Evolutionary conservation across 768 basidiomycete genomes (phyloP), one percentile per base, ranked within the genome.

Genomic region (Rhodosporidiobolus sp.): DNA sequence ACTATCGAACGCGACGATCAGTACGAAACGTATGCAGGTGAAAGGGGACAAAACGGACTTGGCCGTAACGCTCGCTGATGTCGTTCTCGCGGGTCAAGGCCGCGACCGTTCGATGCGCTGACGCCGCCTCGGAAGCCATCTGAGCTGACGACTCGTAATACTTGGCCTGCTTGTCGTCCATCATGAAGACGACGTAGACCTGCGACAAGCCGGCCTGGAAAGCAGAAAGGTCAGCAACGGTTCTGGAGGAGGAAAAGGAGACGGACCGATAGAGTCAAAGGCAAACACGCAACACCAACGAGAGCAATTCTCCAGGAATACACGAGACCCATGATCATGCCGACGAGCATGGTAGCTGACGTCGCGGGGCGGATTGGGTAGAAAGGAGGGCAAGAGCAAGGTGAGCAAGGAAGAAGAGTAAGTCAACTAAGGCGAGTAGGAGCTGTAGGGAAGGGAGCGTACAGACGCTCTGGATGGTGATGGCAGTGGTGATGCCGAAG

Each of bases 81-180:
- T 94, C 91, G 32, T 88, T 85, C 80, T 97, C 94, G 32, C 94
- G 84, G 0, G 92, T 94, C 52, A 97, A 84, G 1, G 89, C 85
- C 14, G 94, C 92, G 43, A 97, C 94, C 4, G 94, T 96, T 45
- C 91, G 86, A 76, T 96, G 94, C 16, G 94, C 86, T 17, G 86
- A 89, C 34, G 92, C 91, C 46, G 92, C 92, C 80, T 97, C 94
- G 76, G 92, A 94, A 54, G 94, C 94, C 61, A 43, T 43, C 14
- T 43, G 38, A 7, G 38, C 38, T 14, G 38, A 43, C 38, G 38
- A 7, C 38, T 43, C 38, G 38, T 43, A 43, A 14, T 43, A 43
- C 38, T 43, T 58, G 53, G 14, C n/a, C 20, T 43, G 38, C 38
- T 43, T 43, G 8, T 7, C 38, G 38, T 43, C 38, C 8, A 43